Evolutionary conservation across 176 grass and related monocot species (phyloP).

Genomic region (Hordeum marinum): DNA sequence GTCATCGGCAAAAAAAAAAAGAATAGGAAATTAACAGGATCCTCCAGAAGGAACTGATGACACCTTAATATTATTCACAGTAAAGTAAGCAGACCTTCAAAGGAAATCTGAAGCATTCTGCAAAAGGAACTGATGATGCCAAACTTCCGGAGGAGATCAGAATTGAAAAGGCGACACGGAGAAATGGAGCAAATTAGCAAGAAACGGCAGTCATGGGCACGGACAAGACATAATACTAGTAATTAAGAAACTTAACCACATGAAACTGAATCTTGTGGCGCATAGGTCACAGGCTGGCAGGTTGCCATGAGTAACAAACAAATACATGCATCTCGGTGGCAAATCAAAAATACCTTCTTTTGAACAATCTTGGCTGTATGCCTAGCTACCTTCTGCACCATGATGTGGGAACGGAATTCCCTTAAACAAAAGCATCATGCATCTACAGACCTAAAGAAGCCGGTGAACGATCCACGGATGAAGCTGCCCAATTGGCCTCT

Average conservation of each 20-base stretch:
- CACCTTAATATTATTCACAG: not conserved
- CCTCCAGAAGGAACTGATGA: not conserved
- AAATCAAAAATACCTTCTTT: not conserved
- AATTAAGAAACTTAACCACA: not conserved
- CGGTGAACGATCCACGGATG: not conserved
- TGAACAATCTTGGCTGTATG: not conserved
- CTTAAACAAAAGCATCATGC: not conserved
- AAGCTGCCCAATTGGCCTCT: conserved; percentile 39
- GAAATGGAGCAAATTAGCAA: not conserved
- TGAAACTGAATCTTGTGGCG: not conserved
- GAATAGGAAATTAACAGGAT: not conserved
- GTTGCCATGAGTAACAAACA: not conserved
- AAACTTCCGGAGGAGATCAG: not conserved
- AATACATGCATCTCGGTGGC: not conserved
- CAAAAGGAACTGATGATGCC: too few species aligned
- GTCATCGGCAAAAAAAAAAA: not conserved
- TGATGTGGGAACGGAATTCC: not conserved
- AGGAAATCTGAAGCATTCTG: not conserved
- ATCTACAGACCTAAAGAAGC: not conserved
- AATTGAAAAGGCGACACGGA: not conserved
- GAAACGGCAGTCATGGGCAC: not conserved
- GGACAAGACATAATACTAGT: not conserved
- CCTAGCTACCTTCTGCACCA: not conserved
- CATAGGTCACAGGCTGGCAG: not conserved
- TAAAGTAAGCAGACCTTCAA: not conserved